A percentile compares a stretch with the other conserved stretches of the same genome.
These are phyloP conservation scores for Gynochthodes officinalis DNA, from an alignment of 257 asterid genomes.

Conservation along the genomic window DNA sequence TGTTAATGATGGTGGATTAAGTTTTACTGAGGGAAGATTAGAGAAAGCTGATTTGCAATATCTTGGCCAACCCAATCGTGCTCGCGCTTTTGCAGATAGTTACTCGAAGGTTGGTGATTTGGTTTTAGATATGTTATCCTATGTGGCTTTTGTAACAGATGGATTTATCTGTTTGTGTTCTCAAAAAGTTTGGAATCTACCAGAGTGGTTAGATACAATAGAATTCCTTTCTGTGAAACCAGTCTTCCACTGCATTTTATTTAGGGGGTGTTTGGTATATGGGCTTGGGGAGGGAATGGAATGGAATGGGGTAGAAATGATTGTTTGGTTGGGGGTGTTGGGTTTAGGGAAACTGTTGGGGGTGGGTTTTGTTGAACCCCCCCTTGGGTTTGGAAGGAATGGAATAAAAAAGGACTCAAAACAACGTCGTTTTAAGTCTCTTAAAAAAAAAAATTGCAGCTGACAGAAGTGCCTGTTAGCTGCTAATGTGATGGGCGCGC, in stretches of 20 bases:
- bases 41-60: constrained; percentile 82
- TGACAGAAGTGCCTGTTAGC: too few relatives aligned
- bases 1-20: constrained; percentile 54
- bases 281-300: too few relatives aligned
- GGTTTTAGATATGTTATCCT: not conserved
- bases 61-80: constrained; percentile 72
- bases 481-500: too few relatives aligned
- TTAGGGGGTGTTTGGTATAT: too few relatives aligned
- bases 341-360: too few relatives aligned
- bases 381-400: too few relatives aligned
- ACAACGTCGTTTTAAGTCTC: too few relatives aligned
- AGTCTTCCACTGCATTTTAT: not conserved
- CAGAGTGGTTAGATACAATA: not conserved
- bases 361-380: too few relatives aligned
- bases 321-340: too few relatives aligned
- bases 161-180: not conserved
- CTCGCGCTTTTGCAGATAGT: constrained; percentile 87
- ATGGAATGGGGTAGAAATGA: too few relatives aligned
- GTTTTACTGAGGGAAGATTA: constrained; percentile 61
- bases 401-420: too few relatives aligned
- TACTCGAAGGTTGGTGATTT: constrained; percentile 70
- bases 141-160: not conserved
- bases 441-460: too few relatives aligned
- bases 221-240: not conserved
- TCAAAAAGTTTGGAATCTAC: not conserved